These are phyloP conservation scores for Boletus eberwhitei DNA, from an alignment of 768 basidiomycete species.

Conservation along the genomic window DNA sequence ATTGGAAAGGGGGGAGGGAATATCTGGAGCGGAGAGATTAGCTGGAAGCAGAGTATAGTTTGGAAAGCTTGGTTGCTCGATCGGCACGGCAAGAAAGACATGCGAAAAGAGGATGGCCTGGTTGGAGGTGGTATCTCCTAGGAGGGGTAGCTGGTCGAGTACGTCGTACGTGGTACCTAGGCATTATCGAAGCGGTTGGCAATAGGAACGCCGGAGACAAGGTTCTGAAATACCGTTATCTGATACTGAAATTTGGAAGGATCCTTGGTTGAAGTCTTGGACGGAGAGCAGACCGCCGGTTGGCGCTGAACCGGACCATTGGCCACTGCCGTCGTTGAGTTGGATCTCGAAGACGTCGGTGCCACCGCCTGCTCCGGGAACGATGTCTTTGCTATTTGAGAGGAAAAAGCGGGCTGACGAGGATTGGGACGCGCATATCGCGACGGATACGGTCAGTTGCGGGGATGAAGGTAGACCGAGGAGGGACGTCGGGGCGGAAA, in stretches of 20 bases:
- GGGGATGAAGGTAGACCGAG: constrained; percentile 41
- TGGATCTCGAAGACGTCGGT: constrained; percentile 46
- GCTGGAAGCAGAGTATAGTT: constrained; percentile 72
- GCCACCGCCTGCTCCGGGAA: constrained; percentile 39
- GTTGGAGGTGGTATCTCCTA: constrained; percentile 74
- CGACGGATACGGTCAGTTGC: constrained; percentile 45
- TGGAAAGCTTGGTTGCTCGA: constrained; percentile 51
- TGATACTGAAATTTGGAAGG: constrained; percentile 61
- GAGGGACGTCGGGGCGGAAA: constrained; percentile 31
- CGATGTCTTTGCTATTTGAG: constrained; percentile 43
- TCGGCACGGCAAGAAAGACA: constrained; percentile 37
- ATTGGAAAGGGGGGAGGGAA: constrained; percentile 44
- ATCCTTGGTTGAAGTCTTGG: constrained; percentile 35
- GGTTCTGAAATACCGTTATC: constrained; percentile 32
- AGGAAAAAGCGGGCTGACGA: constrained; percentile 55
- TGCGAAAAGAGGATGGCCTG: constrained; percentile 73
- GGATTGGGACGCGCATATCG: constrained; percentile 39
- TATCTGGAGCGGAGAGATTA: constrained; percentile 42
- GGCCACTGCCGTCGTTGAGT: constrained; percentile 47
- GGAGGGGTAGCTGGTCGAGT: constrained; percentile 44
- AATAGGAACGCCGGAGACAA: neutral
- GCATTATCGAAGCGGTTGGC: neutral
- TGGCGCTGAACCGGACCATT: constrained; percentile 45
- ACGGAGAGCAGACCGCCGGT: constrained; percentile 54
- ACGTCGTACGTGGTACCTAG: constrained; percentile 49